phyloP scores from a whole-genome alignment of 768 basidiomycete species.

The Mycena albidolilacea region DNA sequence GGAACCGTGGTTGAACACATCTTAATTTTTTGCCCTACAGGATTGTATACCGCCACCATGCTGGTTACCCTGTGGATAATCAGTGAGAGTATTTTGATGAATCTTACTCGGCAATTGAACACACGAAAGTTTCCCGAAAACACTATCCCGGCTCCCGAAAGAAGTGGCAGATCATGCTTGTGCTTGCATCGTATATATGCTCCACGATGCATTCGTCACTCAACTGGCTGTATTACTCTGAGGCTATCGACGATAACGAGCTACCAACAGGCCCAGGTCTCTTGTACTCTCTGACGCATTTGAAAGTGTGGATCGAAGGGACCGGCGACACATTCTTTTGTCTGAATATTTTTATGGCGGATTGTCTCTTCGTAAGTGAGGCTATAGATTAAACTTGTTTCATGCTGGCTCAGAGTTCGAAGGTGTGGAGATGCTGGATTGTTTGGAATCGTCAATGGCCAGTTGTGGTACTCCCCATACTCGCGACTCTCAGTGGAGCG shows the following conservation, averaged over 20 bases:
- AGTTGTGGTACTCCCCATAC: constrained; percentile 16
- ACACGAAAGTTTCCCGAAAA: background rate
- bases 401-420: background rate
- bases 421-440: constrained; percentile 32
- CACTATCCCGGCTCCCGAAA: constrained; percentile 1
- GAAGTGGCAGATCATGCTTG: constrained; percentile 13
- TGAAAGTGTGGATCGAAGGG: constrained; percentile 21
- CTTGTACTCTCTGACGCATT: constrained; percentile 22
- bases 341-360: constrained; percentile 22
- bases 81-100: background rate
- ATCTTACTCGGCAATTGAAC: background rate
- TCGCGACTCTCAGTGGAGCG: constrained; percentile 15
- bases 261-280: constrained; percentile 21
- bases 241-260: constrained; percentile 29
- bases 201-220: constrained; percentile 24
- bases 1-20: too few species aligned
- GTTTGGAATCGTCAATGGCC: constrained; percentile 29
- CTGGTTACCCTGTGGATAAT: constrained; percentile 22
- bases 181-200: constrained; percentile 23
- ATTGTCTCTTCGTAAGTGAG: constrained; percentile 29
- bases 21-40: background rate
- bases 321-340: constrained; percentile 26
- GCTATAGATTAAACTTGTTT: background rate
- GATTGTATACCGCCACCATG: constrained; percentile 23
- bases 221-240: constrained; percentile 29